Base-by-base conservation (phyloP, 257 asterid species). In the Salvia miltiorrhiza region DNA sequence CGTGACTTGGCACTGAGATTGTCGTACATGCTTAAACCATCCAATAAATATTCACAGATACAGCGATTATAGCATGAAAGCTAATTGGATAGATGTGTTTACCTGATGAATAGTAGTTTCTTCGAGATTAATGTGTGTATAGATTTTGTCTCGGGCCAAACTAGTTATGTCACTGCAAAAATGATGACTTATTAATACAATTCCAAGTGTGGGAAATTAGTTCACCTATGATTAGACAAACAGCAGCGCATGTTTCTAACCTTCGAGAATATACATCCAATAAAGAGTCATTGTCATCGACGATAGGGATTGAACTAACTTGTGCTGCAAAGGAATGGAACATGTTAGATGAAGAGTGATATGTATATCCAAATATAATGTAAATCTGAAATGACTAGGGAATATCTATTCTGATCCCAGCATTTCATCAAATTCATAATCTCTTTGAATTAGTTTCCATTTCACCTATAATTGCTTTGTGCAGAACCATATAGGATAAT, bases 181-280 rank as follows among this genome's bases (percentile, higher is more conserved):
- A 74, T 74, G 67, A 39, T 13, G 58, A 61, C 33, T 59, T 54
- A 59, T 19, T 24, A 63, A 53, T 58, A 47, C 9, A 11, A 62
- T 41, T 77, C 71, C 52, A 63, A 67, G 23, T 50, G 73, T 32
- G 2, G 9, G 26, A 16, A 60, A 45, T 47, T 3, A 2, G 44
- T 43, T 48, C 61, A 65, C 61, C 19, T 20, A 49, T 16, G 43
- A 65, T 39, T 49, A 62, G 28, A 49, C 40, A 43, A 13, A 43
- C 20, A 68, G 39, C 43, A 14, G 26, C 9, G 62, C 23, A 54
- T 39, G 50, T 44, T 61, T 65, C 86, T 60, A 68, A 87, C 99
- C 99, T 94, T 82, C 99, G 89, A 57, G 96, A 86, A 82, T 91
- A 94, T 68, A 94, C 78, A 71, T 91, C 97, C 90, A 91, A 65